Conservation (phyloP, 768 basidiomycete species). For the Russula abietina region DNA sequence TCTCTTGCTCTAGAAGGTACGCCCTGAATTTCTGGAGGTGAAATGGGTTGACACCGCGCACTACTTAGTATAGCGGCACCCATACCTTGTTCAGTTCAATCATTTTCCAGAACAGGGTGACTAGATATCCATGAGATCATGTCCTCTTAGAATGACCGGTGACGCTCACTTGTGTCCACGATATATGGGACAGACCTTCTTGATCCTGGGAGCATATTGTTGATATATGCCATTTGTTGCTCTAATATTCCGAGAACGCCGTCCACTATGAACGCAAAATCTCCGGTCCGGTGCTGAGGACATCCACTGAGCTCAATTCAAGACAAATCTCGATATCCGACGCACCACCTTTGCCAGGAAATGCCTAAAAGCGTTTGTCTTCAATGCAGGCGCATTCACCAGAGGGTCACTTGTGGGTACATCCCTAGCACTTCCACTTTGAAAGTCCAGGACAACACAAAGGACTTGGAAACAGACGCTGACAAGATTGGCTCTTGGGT, state of each 20-base stretch:
- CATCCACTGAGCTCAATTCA: not conserved
- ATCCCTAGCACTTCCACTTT: conserved; percentile 68
- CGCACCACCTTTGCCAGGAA: conserved; percentile 65
- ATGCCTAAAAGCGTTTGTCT: conserved; percentile 86
- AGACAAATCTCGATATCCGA: not conserved
- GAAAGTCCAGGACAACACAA: conserved; percentile 71
- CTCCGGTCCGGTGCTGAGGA: conserved; percentile 76
- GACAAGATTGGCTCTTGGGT: conserved; percentile 65
- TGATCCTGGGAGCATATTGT: conserved; percentile 80
- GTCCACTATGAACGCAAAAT: conserved; percentile 77
- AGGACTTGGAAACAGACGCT: conserved; percentile 73
- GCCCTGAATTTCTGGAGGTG: conserved; percentile 74
- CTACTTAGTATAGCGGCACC: not conserved
- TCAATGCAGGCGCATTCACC: conserved; percentile 46
- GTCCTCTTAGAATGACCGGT: not conserved
- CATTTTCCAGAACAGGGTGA: conserved; percentile 84
- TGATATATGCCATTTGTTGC: conserved; percentile 68
- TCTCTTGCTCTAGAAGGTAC: conserved; percentile 77
- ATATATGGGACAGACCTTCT: conserved; percentile 76
- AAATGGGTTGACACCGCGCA: not conserved
- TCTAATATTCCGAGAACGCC: conserved; percentile 65
- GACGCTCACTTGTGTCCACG: conserved; percentile 64
- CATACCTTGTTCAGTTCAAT: conserved; percentile 86
- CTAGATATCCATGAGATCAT: conserved; percentile 33
- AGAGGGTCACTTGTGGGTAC: conserved; percentile 40